Base-by-base conservation (phyloP, 2,329 filamentous ascomycete species). In the Calycina herbarum region DNA sequence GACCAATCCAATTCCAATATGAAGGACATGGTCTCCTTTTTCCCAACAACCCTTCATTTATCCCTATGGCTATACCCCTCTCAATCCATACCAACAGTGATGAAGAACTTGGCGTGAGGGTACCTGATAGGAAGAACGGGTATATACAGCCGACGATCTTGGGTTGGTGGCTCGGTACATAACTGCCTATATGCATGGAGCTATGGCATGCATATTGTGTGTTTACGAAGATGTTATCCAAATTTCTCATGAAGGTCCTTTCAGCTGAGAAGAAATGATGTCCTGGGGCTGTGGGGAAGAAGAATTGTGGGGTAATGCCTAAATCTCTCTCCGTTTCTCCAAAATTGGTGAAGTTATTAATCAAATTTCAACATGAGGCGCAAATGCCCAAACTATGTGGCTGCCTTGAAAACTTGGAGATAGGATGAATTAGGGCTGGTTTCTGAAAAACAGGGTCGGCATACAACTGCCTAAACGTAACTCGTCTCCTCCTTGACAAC, bases 61-160 rank as follows among this genome's bases (percentile, higher is more conserved):
- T 10, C 45, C 45, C 17, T 24, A 20, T 51, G 45, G 45, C 45
- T 51, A 51, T 51, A 24, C 6, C 20, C 5, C n/a, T 51, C 20
- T 24, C n/a, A 51, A 24, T 51, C n/a, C n/a, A 51, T 24, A 51
- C n/a, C 20, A 51, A 27, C 27, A 51, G 17, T 24, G 27, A 8
- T 24, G 45, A 24, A 20, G 20, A 33, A n/a, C 45, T 24, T 51
- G 45, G 45, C n/a, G n/a, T 15, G 10, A 27, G 45, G 45, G 45
- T 51, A 51, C 54, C 54, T 57, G 27, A 31, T 35, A 57, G 54
- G 54, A 57, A 57, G 54, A 57, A 57, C 31, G 54, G 54, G 27
- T 57, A 57, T 17, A 57, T 51, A 51, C 17, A 24, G 20, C 42
- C 5, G 4, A 27, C 20, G 20, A 51, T 51, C 8, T 54, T 27